Evolutionary conservation across 768 basidiomycete species (phyloP).

Genomic region (Tylopilus cervinicoccineus): DNA sequence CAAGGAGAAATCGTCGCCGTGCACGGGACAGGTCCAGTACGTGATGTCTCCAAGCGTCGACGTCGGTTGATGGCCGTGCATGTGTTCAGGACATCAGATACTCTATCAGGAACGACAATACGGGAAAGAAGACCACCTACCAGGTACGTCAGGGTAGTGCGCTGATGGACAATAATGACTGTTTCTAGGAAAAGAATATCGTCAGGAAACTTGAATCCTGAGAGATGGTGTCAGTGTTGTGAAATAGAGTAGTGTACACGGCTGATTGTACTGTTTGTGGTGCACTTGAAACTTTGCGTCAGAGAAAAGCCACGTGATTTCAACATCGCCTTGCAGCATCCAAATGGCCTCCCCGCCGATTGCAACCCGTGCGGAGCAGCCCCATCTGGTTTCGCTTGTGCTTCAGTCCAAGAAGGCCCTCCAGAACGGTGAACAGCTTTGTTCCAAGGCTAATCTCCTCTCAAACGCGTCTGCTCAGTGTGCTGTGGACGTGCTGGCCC

Average conservation of each 20-base stretch:
- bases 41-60: slow-evolving; percentile 5
- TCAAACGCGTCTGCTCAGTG: slow-evolving; percentile 65
- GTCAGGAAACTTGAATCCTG: slow-evolving; percentile 23
- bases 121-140: slow-evolving; percentile 38
- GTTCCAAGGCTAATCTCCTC: slow-evolving; percentile 58
- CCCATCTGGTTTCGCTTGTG: slow-evolving; percentile 71
- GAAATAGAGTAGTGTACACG: slow-evolving; percentile 3
- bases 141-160: slow-evolving; percentile 21
- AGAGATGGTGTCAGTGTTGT: neutral
- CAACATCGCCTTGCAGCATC: neutral
- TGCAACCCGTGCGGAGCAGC: slow-evolving; percentile 35
- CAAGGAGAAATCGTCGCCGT: slow-evolving; percentile 34
- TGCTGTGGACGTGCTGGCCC: slow-evolving; percentile 66
- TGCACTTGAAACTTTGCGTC: no score
- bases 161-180: neutral
- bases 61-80: neutral
- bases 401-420: slow-evolving; percentile 81
- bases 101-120: slow-evolving; percentile 42
- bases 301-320: slow-evolving; percentile 6
- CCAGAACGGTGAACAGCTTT: slow-evolving; percentile 72
- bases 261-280: neutral
- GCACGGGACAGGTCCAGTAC: slow-evolving; percentile 31
- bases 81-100: slow-evolving; percentile 29
- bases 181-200: slow-evolving; percentile 35
- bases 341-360: slow-evolving; percentile 19